Conservation (phyloP, 106 monocot species). For the Hemerocallis citrina region DNA sequence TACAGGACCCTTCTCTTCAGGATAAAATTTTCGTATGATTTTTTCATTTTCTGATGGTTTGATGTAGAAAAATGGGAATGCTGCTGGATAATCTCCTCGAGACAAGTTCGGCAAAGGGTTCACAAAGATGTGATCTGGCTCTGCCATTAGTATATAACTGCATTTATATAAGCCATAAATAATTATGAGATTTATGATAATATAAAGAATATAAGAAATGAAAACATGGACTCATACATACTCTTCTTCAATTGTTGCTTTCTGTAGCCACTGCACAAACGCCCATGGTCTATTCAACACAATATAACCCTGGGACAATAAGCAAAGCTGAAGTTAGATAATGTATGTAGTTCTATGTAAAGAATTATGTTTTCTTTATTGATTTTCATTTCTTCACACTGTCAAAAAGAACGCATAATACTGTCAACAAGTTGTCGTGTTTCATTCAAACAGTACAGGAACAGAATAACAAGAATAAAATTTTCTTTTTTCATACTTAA, state of each 20-base stretch:
- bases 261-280: slow-evolving; percentile 87
- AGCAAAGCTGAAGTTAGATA: background rate
- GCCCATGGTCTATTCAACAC: slow-evolving; percentile 97
- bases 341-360: background rate
- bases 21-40: slow-evolving; percentile 64
- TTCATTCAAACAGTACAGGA: background rate
- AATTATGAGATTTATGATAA: background rate
- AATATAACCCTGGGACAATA: slow-evolving; percentile 58
- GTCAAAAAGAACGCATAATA: background rate
- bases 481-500: background rate
- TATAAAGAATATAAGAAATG: background rate
- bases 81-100: slow-evolving; percentile 42
- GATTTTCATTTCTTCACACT: background rate
- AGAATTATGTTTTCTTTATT: background rate
- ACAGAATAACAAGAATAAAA: background rate
- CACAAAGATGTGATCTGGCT: slow-evolving; percentile 87
- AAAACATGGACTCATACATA: background rate
- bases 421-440: background rate
- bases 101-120: slow-evolving; percentile 77
- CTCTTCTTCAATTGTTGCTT: slow-evolving; percentile 74
- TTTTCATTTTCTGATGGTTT: slow-evolving; percentile 59
- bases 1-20: slow-evolving; percentile 69
- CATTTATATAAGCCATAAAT: slow-evolving; percentile 5
- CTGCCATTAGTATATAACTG: slow-evolving; percentile 86
- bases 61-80: slow-evolving; percentile 82